Percentiles rank a stretch among this genome's conserved stretches.
phyloP scores from a whole-genome alignment of 2,329 filamentous ascomycete genomes.

The Fusarium fujikuroi region DNA sequence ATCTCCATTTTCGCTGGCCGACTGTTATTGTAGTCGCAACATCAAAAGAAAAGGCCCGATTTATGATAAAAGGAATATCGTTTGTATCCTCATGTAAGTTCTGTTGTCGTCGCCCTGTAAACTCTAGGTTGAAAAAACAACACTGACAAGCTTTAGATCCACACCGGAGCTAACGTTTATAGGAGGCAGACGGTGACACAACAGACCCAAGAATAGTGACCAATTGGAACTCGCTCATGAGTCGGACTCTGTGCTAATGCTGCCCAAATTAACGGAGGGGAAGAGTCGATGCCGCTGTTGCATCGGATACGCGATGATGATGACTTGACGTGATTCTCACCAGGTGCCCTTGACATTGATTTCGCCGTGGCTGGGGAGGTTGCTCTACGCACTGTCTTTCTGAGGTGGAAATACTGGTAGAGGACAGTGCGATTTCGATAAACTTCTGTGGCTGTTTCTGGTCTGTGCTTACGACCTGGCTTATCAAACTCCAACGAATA shows the following conservation, averaged over 20 bases:
- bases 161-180: constrained; percentile 13
- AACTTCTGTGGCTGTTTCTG: not conserved
- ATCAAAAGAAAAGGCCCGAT: not conserved
- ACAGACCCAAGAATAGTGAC: not conserved
- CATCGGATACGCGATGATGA: constrained; percentile 27
- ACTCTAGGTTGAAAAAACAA: constrained; percentile 13
- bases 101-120: not conserved
- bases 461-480: not conserved
- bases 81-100: constrained; percentile 7
- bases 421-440: not conserved
- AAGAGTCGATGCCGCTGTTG: not conserved
- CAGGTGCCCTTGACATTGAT: not conserved
- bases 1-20: constrained; percentile 8
- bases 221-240: not conserved
- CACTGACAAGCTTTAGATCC: constrained; percentile 1
- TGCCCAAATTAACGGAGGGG: not conserved
- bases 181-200: not conserved
- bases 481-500: not conserved
- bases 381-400: not conserved
- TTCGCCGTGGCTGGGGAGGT: constrained; percentile 16
- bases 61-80: not conserved
- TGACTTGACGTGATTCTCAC: constrained; percentile 33
- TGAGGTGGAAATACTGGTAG: rapidly evolving
- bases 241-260: not conserved
- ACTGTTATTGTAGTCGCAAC: not conserved